phyloP scores from a whole-genome alignment of 2,329 filamentous ascomycete genomes.

The Aureobasidium vineae region DNA sequence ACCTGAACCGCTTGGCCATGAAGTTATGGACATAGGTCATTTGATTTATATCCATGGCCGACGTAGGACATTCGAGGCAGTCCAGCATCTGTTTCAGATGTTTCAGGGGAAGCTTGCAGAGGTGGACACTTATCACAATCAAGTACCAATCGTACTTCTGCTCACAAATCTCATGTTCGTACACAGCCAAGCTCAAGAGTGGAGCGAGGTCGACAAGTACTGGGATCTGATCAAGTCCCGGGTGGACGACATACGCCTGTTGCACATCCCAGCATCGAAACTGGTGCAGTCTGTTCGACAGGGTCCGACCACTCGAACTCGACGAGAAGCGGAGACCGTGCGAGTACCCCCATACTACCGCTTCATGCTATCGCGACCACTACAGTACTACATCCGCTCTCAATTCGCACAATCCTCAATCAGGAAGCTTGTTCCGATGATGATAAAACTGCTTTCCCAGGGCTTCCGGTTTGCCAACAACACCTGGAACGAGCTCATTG shows the following conservation, averaged over 20 bases:
- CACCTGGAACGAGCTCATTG: slow-evolving; percentile 79
- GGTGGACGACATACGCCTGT: slow-evolving; percentile 42
- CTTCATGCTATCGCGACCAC: slow-evolving; percentile 50
- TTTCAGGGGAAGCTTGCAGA: slow-evolving; percentile 46
- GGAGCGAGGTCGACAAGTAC: slow-evolving; percentile 60
- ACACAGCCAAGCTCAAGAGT: slow-evolving; percentile 57
- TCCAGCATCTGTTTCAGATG: slow-evolving; percentile 56
- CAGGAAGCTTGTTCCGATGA: slow-evolving; percentile 45
- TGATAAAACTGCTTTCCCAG: slow-evolving; percentile 52
- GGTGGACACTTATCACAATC: slow-evolving; percentile 38
- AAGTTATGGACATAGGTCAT: slow-evolving; percentile 39
- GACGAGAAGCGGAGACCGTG: background rate
- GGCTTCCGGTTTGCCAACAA: slow-evolving; percentile 73
- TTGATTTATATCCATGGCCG: slow-evolving; percentile 57
- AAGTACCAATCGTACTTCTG: slow-evolving; percentile 53
- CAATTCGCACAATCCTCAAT: slow-evolving; percentile 45
- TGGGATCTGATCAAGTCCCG: slow-evolving; percentile 64
- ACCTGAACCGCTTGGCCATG: background rate
- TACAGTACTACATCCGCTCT: slow-evolving; percentile 54
- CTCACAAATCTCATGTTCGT: slow-evolving; percentile 67
- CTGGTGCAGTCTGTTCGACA: background rate
- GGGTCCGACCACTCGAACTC: background rate
- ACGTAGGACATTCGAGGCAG: slow-evolving; percentile 48
- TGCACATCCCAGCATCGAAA: background rate
- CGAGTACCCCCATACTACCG: slow-evolving; percentile 41